Base-by-base conservation (phyloP, 768 basidiomycete genomes). In the Steccherinum ochraceum region DNA sequence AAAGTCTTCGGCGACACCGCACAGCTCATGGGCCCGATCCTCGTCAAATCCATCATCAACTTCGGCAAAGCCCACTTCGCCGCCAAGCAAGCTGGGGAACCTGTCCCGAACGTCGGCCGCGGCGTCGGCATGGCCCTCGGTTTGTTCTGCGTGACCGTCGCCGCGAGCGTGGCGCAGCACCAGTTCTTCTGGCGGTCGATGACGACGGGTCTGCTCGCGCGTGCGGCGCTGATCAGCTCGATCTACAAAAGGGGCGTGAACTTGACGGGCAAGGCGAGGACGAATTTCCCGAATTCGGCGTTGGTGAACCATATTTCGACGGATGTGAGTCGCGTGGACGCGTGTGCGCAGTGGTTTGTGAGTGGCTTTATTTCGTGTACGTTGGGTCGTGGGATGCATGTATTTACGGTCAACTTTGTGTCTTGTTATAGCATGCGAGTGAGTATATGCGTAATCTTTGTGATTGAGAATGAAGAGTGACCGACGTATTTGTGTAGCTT, bases 121-220 rank as follows among this genome's bases (percentile, higher is more conserved):
- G 85, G 85, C 0, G 68, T 84, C 26, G 83, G 67, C 12, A 77
- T 82, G 77, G 78, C 75, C 24, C 67, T 79, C 30, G 83, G 77
- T 3, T 69, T 83, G 0, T 77, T 78, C 58, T 65, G 58, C 42
- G 55, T 76, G 42, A 80, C 73, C 11, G 69, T 85, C 47, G 59
- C 67, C 12, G 64, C 81, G 0, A 81, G 79, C 56, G 59, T 89
- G 43, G 73, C 73, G 44, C 74, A 81, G 46, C 83, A 89, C 60
- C 84, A 82, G 75, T 88, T 84, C 67, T 87, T 89, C 70, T 83
- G 81, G 74, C 72, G 80, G 40, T 80, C 81, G 3, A 85, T 85
- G 79, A 67, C 72, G 21, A 78, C 80, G 0, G 87, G 89, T 21
- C 76, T 84, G 2, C 68, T 87, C 21, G 75, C 78, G 0, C 75